These are phyloP conservation scores for Ananas comosus DNA, from an alignment of 176 grass and related monocot species.

Conservation along the genomic window DNA sequence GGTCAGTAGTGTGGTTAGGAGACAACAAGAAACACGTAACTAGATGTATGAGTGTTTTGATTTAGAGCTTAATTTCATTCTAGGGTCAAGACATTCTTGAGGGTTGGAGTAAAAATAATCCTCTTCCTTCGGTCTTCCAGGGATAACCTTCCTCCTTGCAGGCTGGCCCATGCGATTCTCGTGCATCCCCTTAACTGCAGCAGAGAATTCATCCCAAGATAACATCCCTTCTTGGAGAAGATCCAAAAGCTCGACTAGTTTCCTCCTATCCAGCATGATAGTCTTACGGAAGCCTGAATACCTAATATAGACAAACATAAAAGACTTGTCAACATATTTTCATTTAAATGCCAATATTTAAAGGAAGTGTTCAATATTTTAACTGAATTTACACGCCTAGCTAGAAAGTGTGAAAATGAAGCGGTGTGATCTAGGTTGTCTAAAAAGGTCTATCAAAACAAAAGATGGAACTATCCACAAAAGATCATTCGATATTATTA, in stretches of 20 bases:
- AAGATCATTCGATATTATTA: no score
- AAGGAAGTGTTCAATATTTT: neutral
- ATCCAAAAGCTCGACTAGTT: constrained; percentile 83
- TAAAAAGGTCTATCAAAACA: no score
- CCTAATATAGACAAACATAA: constrained; percentile 34
- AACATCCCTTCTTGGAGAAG: constrained; percentile 65
- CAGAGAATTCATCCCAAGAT: constrained; percentile 71
- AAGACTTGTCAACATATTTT: neutral
- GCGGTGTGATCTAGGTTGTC: no score
- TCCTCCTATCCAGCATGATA: constrained; percentile 72
- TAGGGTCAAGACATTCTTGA: constrained; percentile 59
- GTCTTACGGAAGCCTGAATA: constrained; percentile 78
- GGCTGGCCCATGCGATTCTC: constrained; percentile 71
- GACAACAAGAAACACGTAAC: no score
- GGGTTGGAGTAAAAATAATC: constrained; percentile 98
- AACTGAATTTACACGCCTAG: no score
- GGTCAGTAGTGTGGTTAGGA: no score
- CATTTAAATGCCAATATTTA: neutral
- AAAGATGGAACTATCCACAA: no score
- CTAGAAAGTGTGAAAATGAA: no score
- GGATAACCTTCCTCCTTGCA: constrained; percentile 42
- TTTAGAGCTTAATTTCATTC: constrained; percentile 2
- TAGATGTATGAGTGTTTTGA: no score
- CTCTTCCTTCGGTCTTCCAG: constrained; percentile 75
- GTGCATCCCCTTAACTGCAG: constrained; percentile 65